Conservation (phyloP, 1,284 basidiomycete genomes). For the Ceratobasidium papillatum region DNA sequence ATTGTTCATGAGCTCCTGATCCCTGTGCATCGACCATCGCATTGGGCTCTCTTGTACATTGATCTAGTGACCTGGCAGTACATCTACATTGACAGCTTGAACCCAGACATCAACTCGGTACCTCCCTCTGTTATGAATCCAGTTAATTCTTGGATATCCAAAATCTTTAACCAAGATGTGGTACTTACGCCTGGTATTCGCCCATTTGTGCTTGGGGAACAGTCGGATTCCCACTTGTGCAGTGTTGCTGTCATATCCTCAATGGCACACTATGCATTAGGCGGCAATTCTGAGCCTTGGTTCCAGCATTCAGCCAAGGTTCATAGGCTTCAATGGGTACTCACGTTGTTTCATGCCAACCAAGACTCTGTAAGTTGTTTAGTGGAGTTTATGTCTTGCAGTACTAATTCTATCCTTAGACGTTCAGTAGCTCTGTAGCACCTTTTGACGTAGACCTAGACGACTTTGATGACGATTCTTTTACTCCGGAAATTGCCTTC, state of each 20-base stretch:
- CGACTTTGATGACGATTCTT: neutral
- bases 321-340: neutral
- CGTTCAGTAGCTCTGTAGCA: neutral
- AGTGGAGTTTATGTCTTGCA: too few relatives aligned
- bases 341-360: neutral
- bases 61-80: neutral
- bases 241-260: slow-evolving; percentile 18
- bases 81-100: neutral
- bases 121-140: neutral
- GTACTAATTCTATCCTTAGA: neutral
- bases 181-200: neutral
- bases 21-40: neutral
- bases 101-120: neutral
- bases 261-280: slow-evolving; percentile 4
- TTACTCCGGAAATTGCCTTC: neutral
- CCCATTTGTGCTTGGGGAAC: neutral
- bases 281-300: neutral
- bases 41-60: slow-evolving; percentile 10
- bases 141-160: slow-evolving; percentile 5
- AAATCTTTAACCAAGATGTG: neutral
- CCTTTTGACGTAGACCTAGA: neutral
- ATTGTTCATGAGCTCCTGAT: slow-evolving; percentile 7
- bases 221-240: slow-evolving; percentile 13
- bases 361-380: neutral
- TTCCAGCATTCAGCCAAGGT: neutral